phyloP scores from a whole-genome alignment of 2,329 filamentous ascomycete species.

The Xylariaceae sp. region DNA sequence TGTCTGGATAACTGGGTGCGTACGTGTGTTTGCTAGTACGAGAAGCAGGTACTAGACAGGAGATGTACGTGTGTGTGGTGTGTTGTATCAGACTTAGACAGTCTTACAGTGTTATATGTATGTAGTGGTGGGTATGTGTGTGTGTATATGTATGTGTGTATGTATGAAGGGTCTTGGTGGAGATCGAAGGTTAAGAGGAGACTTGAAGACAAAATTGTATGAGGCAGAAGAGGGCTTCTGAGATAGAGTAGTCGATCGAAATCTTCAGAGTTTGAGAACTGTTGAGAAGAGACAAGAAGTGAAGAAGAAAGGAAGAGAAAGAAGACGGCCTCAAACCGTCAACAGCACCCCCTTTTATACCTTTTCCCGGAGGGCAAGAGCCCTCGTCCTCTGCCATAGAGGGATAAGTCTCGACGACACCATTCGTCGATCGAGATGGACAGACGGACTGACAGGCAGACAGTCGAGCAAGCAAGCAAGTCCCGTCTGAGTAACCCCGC shows the following conservation, averaged over 20 bases:
- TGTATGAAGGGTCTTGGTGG: constrained; percentile 27
- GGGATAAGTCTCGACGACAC: constrained; percentile 34
- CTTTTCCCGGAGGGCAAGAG: constrained; percentile 42
- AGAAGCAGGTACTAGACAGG: constrained; percentile 15
- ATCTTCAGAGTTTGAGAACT: constrained; percentile 28
- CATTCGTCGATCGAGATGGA: constrained; percentile 34
- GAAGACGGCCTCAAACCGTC: constrained; percentile 46
- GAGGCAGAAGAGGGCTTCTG: constrained; percentile 19
- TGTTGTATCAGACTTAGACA: constrained; percentile 27
- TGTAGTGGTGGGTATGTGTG: no score
- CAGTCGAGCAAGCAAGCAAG: not conserved
- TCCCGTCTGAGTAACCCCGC: constrained; percentile 38
- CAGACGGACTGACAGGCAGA: not conserved
- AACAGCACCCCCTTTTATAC: constrained; percentile 66
- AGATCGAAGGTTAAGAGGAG: not conserved
- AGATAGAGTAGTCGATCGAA: constrained; percentile 24
- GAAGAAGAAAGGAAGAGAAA: constrained; percentile 58
- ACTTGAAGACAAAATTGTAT: constrained; percentile 20
- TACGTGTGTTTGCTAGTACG: not conserved
- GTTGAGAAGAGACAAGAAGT: constrained; percentile 39
- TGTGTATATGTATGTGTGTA: constrained; percentile 20
- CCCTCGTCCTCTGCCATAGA: constrained; percentile 11
- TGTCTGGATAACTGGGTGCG: not conserved
- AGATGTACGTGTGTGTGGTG: constrained; percentile 22
- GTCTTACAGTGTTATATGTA: constrained; percentile 28